Evolutionary conservation across 2,329 filamentous ascomycete species (phyloP), one percentile per base, ranked within the genome.

Genomic region (Paradendryphiella salina): DNA sequence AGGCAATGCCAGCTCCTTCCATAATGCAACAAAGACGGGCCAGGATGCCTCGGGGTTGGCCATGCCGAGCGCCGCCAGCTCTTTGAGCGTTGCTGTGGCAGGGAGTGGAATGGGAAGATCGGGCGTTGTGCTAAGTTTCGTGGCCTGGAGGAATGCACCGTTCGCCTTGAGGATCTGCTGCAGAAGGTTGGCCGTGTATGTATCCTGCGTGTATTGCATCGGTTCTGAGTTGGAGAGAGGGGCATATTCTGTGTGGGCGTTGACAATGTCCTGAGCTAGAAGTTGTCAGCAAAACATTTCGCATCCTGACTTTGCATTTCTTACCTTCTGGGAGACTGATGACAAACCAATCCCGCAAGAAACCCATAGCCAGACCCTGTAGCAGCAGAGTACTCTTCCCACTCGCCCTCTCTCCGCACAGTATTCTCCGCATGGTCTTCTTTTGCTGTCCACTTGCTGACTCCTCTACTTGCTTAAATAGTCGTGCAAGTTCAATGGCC

Each of bases 351-450:
- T 88, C 82, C 71, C 90, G 90, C 66, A 92, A 72, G 60, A 93
- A 85, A 1, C 85, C 93, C 74, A 92, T 86, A 14, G 88, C 79
- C 82, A 95, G 84, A 32, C 88, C 88, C 76, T 97, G 92, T 37
- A 96, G 78, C 65, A 95, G 74, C 65, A 96, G 76, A 63, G 94
- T 84, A 71, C 89, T 96, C 82, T 97, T 99, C 29, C 94, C 94
- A 11, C 87, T 84, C 34, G 86, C 82, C 69, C 82, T 85, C 46
- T 84, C 82, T 3, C 94, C 94, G 36, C 83, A 85, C 41, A 96
- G 58, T 23, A 96, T 82, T 63, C 85, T 79, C 64, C 86, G 80
- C 51, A 84, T 64, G 11, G 80, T 82, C 72, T 81, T 75, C 73
- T 83, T 82, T 18, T 67, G 48, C 38, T 76, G 75, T 39, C 72